Evolutionary conservation across 805 yeast species (phyloP).

Genomic region (Candida saitoana): DNA sequence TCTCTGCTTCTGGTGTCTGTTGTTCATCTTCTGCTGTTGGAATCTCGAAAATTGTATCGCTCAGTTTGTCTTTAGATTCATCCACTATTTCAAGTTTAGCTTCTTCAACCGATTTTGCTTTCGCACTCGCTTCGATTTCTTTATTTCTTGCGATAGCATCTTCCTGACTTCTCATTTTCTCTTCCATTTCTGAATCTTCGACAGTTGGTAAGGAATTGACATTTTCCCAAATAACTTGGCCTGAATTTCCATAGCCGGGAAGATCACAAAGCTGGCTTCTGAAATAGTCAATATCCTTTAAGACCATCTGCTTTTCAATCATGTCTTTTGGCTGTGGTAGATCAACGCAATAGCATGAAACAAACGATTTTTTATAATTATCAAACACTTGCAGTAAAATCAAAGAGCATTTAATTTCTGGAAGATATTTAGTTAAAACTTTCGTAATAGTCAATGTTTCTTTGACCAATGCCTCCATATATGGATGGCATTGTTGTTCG

Average conservation of each 20-base stretch:
- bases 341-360: conserved; percentile 48
- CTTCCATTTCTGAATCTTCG: conserved; percentile 48
- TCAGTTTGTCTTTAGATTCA: conserved; percentile 5
- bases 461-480: conserved; percentile 62
- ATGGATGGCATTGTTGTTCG: conserved; percentile 50
- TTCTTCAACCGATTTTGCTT: not conserved
- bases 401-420: conserved; percentile 43
- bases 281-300: conserved; percentile 61
- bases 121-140: conserved; percentile 1
- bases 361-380: conserved; percentile 52
- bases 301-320: conserved; percentile 49
- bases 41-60: not conserved
- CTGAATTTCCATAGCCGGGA: conserved; percentile 59
- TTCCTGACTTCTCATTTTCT: conserved; percentile 31
- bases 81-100: not conserved
- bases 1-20: not conserved
- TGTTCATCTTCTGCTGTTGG: not conserved
- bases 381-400: conserved; percentile 51
- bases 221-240: conserved; percentile 59
- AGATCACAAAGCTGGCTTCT: conserved; percentile 55
- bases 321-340: conserved; percentile 46
- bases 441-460: conserved; percentile 63
- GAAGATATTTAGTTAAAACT: conserved; percentile 55
- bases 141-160: not conserved
- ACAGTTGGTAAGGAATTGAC: conserved; percentile 49